Evolutionary conservation across 1,284 basidiomycete species (phyloP).

Genomic region (Pseudozyma pruni): DNA sequence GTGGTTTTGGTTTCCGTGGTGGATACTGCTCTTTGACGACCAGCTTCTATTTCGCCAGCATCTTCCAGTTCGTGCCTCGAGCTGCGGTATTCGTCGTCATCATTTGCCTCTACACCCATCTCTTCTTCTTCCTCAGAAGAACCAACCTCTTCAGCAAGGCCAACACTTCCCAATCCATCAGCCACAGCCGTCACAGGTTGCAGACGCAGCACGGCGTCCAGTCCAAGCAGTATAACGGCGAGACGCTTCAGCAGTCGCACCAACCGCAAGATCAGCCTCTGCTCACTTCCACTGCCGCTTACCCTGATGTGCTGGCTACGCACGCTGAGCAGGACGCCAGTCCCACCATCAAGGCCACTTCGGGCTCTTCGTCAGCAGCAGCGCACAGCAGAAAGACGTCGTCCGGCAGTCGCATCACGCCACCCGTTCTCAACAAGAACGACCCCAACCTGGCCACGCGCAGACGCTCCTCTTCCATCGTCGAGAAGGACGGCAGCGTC

Average conservation of each 20-base stretch:
- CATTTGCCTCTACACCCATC: slow-evolving; percentile 59
- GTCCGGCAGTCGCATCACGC: slow-evolving; percentile 14
- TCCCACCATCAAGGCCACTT: slow-evolving; percentile 7
- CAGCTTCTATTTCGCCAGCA: slow-evolving; percentile 32
- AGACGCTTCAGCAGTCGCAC: slow-evolving; percentile 1
- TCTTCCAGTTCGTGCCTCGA: slow-evolving; percentile 56
- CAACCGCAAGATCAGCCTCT: slow-evolving; percentile 6
- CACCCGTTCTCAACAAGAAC: slow-evolving; percentile 39
- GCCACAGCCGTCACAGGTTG: slow-evolving; percentile 11
- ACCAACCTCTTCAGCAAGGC: slow-evolving; percentile 56
- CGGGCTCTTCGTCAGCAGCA: slow-evolving; percentile 25
- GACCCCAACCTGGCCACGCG: slow-evolving; percentile 6
- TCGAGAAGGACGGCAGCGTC: slow-evolving; percentile 31
- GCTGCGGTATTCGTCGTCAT: slow-evolving; percentile 54
- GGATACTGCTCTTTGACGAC: slow-evolving; percentile 55
- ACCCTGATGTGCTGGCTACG: slow-evolving; percentile 1
- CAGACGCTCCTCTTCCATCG: slow-evolving; percentile 35
- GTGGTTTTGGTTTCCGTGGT: slow-evolving; percentile 50
- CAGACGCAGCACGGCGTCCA: not conserved
- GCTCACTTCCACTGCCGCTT: not conserved
- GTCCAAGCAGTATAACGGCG: slow-evolving; percentile 9
- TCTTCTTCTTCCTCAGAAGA: slow-evolving; percentile 62
- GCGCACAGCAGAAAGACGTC: slow-evolving; percentile 24
- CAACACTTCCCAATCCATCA: slow-evolving; percentile 22
- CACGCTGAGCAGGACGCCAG: slow-evolving; percentile 1